These are phyloP conservation scores for Ustilago nuda DNA, from an alignment of 1,284 basidiomycete genomes.

Conservation along the genomic window DNA sequence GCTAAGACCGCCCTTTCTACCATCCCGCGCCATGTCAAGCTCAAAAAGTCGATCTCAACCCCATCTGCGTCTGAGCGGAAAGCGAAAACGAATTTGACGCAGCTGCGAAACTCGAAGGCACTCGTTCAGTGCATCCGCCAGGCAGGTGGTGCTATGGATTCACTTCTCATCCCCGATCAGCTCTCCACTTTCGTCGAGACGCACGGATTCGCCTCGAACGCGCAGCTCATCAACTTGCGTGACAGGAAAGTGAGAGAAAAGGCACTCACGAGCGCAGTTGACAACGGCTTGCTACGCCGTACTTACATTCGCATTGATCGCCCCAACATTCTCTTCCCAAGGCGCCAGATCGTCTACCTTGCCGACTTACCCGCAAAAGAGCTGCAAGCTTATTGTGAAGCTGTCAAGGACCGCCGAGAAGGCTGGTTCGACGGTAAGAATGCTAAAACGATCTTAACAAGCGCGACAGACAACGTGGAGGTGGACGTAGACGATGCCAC, in stretches of 20 bases:
- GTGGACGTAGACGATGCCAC: constrained; percentile 16
- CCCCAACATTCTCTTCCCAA: constrained; percentile 9
- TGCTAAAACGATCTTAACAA: constrained; percentile 13
- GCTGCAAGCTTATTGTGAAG: constrained; percentile 39
- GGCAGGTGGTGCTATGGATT: constrained; percentile 42
- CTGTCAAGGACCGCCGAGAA: constrained; percentile 18
- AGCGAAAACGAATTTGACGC: constrained; percentile 34
- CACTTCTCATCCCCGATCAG: constrained; percentile 32
- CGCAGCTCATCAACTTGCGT: constrained; percentile 41
- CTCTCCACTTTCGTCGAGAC: constrained; percentile 39
- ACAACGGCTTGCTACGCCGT: constrained; percentile 36
- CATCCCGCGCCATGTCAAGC: constrained; percentile 13
- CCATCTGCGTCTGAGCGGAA: constrained; percentile 38
- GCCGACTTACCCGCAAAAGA: constrained; percentile 29
- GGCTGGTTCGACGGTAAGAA: constrained; percentile 35
- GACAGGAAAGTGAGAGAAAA: constrained; percentile 43
- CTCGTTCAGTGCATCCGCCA: constrained; percentile 47
- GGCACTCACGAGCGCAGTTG: constrained; percentile 25
- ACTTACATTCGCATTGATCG: constrained; percentile 38
- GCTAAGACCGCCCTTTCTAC: neutral
- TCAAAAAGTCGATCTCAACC: constrained; percentile 17
- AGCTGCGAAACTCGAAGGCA: constrained; percentile 31
- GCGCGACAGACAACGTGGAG: constrained; percentile 23
- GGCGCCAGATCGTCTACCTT: constrained; percentile 45
- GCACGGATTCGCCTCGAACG: constrained; percentile 31